Evolutionary conservation across 164 flowering plant genomes (phyloP), one percentile per base, ranked within the genome.

Genomic region (Piper longum): DNA sequence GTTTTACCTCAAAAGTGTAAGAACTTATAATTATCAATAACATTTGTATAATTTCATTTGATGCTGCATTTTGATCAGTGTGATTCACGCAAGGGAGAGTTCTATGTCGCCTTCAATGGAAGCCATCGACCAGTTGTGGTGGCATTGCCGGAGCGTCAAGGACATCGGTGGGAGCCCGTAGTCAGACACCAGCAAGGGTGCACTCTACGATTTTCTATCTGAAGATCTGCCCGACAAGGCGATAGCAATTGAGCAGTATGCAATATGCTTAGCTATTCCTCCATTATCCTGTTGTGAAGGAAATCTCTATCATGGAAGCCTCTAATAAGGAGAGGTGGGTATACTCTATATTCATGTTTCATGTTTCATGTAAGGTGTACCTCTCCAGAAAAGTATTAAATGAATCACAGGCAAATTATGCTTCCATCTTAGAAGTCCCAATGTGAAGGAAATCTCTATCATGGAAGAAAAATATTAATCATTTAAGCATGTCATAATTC

Each of bases 231-330:
- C 83, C 0, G 82, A 75, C 6, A 83, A 79, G 73, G 81, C 76
- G 5, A 63, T 60, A 2, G 96, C 88, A 13, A 69, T 84, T 17
- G 73, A 72, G 67, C 98, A 92, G 70, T 92, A 82, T 59, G 59
- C 83, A 0, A 89, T 0, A 86, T 92, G 96, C 87, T 92, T 55
- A 85, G 93, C 64, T 92, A 92, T 69, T 87, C 98, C 59, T 89
- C 96, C 44, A 84, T 92, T 64, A 82, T 89, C 59, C 78, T 92
- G 17, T 1, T 79, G 4, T 45, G 9, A 45, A 6, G 52, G 7
- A 9, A 9, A 9, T 43, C 8, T 7, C 13, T 14, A 45, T 9
- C 45, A 4, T 43, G 4, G 8, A 44, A 5, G 48, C 48, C 48
- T 44, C 48, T 44, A 44, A 1, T 5, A 5, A 44, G 11, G 52